phyloP scores from a whole-genome alignment of 768 basidiomycete species.

The Pleurotus salmoneostramineus region DNA sequence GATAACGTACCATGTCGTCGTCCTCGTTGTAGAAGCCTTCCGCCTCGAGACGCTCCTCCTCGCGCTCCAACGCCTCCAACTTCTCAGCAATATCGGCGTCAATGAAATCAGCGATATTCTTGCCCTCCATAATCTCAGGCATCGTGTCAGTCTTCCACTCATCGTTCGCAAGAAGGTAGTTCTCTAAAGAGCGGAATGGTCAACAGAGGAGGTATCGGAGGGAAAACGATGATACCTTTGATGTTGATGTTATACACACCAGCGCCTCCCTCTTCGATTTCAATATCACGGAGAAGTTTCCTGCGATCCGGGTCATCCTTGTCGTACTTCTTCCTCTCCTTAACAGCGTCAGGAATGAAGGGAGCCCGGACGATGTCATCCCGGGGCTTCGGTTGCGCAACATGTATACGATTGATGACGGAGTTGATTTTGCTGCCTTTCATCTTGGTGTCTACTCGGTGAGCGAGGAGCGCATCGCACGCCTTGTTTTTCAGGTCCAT shows the following conservation, averaged over 20 bases:
- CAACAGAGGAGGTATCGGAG: neutral
- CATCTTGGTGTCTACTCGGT: constrained; percentile 91
- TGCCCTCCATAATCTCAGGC: constrained; percentile 99
- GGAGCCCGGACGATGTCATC: constrained; percentile 88
- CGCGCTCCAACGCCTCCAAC: constrained; percentile 93
- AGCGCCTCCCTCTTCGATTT: constrained; percentile 82
- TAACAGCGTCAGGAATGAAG: constrained; percentile 85
- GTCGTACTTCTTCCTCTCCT: constrained; percentile 78
- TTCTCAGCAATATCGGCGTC: constrained; percentile 97
- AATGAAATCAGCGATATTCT: constrained; percentile 98
- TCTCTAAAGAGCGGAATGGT: constrained; percentile 47
- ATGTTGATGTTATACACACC: constrained; percentile 91
- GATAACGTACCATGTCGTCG: constrained; percentile 67
- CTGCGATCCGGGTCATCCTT: constrained; percentile 79
- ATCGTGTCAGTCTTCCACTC: constrained; percentile 96
- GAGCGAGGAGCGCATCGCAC: constrained; percentile 92
- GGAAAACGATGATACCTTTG: constrained; percentile 53
- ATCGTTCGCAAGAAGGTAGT: constrained; percentile 83
- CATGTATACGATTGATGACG: constrained; percentile 93
- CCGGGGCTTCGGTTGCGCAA: constrained; percentile 84
- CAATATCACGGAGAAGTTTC: constrained; percentile 74
- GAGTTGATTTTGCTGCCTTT: constrained; percentile 91
- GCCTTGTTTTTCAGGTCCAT: constrained; percentile 95
- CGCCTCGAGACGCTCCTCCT: constrained; percentile 90
- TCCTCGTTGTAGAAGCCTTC: constrained; percentile 96